Percentiles rank a stretch among this genome's conserved stretches.
Conservation (phyloP, 768 basidiomycete genomes). For the Imleria badia region DNA sequence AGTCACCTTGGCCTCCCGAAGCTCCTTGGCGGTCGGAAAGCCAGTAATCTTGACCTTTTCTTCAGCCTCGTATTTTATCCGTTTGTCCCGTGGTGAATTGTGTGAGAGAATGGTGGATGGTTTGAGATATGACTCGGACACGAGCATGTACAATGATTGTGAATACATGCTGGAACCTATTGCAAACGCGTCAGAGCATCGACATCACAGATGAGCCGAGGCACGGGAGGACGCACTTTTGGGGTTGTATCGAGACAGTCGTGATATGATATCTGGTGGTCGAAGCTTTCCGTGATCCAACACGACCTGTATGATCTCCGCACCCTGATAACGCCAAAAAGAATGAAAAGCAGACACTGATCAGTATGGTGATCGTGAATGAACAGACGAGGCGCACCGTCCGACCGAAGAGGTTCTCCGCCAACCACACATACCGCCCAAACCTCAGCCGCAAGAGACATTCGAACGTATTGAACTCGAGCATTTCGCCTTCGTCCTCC, state of each 20-base stretch:
- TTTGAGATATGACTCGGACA: constrained; percentile 72
- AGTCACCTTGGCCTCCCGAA: constrained; percentile 67
- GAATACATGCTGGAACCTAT: constrained; percentile 45
- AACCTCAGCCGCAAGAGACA: constrained; percentile 82
- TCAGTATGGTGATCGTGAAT: not conserved
- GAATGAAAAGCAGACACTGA: no score
- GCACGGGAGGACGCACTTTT: constrained; percentile 48
- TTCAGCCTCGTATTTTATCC: constrained; percentile 77
- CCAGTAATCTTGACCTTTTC: constrained; percentile 72
- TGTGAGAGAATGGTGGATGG: constrained; percentile 79
- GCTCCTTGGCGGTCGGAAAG: constrained; percentile 78
- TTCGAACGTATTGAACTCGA: constrained; percentile 82
- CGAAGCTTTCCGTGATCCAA: constrained; percentile 87
- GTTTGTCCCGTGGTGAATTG: constrained; percentile 75
- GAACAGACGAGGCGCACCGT: constrained; percentile 46
- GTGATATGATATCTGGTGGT: constrained; percentile 63
- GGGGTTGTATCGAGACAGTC: constrained; percentile 49
- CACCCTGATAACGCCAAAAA: constrained; percentile 47
- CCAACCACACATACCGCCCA: constrained; percentile 76
- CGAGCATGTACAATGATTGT: constrained; percentile 66
- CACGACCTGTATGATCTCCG: constrained; percentile 71
- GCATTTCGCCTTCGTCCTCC: constrained; percentile 69
- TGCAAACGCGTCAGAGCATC: not conserved
- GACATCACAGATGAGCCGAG: not conserved
- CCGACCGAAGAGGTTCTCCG: constrained; percentile 68